Percentiles rank a stretch among this genome's conserved stretches.
Conservation (phyloP, 1,139 yeast species). For the Starmera stellimalicola region DNA sequence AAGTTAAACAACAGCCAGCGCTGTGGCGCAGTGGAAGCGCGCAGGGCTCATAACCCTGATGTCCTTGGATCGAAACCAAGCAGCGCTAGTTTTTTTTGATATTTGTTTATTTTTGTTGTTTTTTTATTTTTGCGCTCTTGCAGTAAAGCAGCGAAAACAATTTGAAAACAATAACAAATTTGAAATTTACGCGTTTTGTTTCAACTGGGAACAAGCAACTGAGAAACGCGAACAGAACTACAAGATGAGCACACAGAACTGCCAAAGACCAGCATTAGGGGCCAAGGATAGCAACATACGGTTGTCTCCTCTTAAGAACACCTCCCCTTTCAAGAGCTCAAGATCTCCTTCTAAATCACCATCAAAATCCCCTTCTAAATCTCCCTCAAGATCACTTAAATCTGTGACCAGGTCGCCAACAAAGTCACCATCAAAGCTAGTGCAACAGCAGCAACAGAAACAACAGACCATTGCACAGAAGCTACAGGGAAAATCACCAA, state of each 20-base stretch:
- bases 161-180: too few species aligned
- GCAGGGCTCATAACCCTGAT: constrained; percentile 99
- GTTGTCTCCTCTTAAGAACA: constrained; percentile 4
- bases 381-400: constrained; percentile 8
- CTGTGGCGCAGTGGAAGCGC: constrained; percentile 99
- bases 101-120: too few species aligned
- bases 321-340: constrained; percentile 6
- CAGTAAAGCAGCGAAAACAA: too few species aligned
- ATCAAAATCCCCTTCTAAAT: too few species aligned
- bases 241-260: too few species aligned
- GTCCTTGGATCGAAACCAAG: constrained; percentile 99
- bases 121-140: too few species aligned
- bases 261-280: constrained; percentile 14
- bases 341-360: not conserved
- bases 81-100: constrained; percentile 70
- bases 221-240: too few species aligned
- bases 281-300: constrained; percentile 17
- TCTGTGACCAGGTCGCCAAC: constrained; percentile 2
- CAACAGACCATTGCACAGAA: not conserved
- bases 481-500: constrained; percentile 2
- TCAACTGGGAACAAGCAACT: too few species aligned
- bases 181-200: too few species aligned
- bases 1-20: too few species aligned
- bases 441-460: not conserved
- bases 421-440: constrained; percentile 4